phyloP scores from a whole-genome alignment of 768 basidiomycete genomes.

The Russula sp. region DNA sequence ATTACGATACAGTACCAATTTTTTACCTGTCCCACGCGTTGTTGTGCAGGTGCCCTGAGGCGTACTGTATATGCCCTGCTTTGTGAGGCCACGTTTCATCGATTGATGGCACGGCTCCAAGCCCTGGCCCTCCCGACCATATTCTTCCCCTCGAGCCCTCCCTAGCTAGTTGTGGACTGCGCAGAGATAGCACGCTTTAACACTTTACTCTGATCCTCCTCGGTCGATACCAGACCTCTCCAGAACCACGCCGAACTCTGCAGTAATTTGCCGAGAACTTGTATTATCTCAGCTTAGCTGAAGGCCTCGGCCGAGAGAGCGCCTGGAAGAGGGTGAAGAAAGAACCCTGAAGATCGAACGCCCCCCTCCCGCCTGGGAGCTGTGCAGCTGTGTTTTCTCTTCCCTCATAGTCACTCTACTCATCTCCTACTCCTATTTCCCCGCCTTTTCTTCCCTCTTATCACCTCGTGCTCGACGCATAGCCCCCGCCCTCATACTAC shows the following conservation, averaged over 20 bases:
- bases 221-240: conserved; percentile 2
- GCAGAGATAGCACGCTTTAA: not conserved
- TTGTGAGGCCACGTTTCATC: conserved; percentile 7
- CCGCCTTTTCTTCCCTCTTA: not conserved
- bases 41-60: conserved; percentile 6
- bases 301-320: not conserved
- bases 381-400: not conserved
- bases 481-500: not conserved
- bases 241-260: conserved; percentile 7
- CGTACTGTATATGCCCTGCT: not conserved
- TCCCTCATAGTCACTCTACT: not conserved
- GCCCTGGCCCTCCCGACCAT: not conserved
- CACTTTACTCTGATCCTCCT: too few species aligned
- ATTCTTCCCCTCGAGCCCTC: not conserved
- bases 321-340: not conserved
- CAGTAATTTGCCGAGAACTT: conserved; percentile 3
- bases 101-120: too few species aligned
- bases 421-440: not conserved
- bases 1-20: conserved; percentile 11
- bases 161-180: not conserved
- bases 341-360: too few species aligned
- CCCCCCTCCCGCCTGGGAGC: not conserved
- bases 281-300: not conserved
- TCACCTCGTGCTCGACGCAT: conserved; percentile 8
- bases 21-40: not conserved